Evolutionary conservation across 1,284 basidiomycete species (phyloP), one percentile per base, ranked within the genome.

Genomic region (Heterobasidion annosum): DNA sequence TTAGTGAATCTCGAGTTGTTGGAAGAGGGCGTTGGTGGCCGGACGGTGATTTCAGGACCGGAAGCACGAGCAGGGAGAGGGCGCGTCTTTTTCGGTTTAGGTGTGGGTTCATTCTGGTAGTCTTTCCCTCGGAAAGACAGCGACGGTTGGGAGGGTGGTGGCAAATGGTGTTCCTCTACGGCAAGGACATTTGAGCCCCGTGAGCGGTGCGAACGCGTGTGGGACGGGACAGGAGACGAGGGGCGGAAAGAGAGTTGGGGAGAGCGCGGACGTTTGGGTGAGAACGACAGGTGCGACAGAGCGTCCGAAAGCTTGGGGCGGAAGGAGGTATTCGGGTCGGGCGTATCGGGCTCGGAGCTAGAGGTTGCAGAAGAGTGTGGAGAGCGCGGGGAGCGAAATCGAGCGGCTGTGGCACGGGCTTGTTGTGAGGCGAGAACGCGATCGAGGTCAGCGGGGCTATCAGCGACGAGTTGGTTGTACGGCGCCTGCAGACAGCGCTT

Each of bases 281-380:
- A 88, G 65, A 87, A 85, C 0, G 80, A 76, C 40, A 82, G 76
- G 33, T 78, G 77, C 19, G 78, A 75, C 9, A 89, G 73, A 3
- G 84, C 78, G 59, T 88, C 85, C 1, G 82, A 74, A 32, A 89
- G 73, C 62, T 79, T 84, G 6, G 83, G 82, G 47, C 83, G 76
- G 52, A 56, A 34, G n/a, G 44, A 40, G 60, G 61, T 59, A 49
- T 63, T 59, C n/a, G 61, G 57, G 49, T 63, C 56, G 32, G 67
- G 67, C 46, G 64, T 68, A 53, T 70, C 67, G 34, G 76, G 72
- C 53, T 77, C 76, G 12, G 78, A 75, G 53, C 72, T 70, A 37
- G 72, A 70, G 7, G 77, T 74, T 6, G 74, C 71, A 35, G 73
- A 69, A 13, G 73, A 76, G 34, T 67, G 68, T 13, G 54, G 50